Evolutionary conservation across 257 asterid genomes (phyloP).

Genomic region (Cynanchum wilfordii): DNA sequence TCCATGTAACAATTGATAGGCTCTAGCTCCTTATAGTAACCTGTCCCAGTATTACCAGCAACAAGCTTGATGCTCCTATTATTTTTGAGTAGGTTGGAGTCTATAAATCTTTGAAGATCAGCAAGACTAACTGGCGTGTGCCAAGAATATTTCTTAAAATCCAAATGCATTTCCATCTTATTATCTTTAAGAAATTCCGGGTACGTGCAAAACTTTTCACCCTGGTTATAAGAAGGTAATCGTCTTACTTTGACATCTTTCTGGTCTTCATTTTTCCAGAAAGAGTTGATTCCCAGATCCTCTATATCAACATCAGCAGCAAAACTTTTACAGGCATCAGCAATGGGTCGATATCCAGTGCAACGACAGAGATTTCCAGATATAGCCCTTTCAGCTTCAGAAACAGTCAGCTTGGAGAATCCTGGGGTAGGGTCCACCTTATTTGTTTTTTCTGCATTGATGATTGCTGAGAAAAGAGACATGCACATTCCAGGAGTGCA

Average conservation of each 20-base stretch:
- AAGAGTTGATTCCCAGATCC: conserved; percentile 63
- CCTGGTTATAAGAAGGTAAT: conserved; percentile 43
- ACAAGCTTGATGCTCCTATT: conserved; percentile 32
- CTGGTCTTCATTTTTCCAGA: conserved; percentile 48
- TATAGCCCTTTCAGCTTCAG: conserved; percentile 62
- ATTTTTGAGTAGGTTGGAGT: conserved; percentile 28
- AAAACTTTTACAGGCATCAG: conserved; percentile 73
- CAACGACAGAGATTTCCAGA: conserved; percentile 70
- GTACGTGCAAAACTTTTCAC: conserved; percentile 22
- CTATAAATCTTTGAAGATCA: conserved; percentile 47
- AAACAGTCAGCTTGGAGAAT: conserved; percentile 51
- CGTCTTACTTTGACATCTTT: conserved; percentile 25
- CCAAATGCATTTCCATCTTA: conserved; percentile 22
- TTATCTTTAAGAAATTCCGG: conserved; percentile 32
- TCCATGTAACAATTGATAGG: conserved; percentile 42
- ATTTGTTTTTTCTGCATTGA: conserved; percentile 41
- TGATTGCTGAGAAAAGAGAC: conserved; percentile 59
- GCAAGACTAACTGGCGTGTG: conserved; percentile 44
- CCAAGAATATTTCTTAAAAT: conserved; percentile 48
- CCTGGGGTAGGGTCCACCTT: conserved; percentile 39
- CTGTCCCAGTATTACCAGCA: conserved; percentile 64
- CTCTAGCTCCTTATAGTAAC: conserved; percentile 52
- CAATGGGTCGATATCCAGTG: conserved; percentile 70
- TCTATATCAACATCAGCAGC: conserved; percentile 61
- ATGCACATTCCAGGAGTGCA: conserved; percentile 85